These are phyloP conservation scores for Alternaria dauci DNA, from an alignment of 2,329 filamentous ascomycete genomes.

Conservation along the genomic window DNA sequence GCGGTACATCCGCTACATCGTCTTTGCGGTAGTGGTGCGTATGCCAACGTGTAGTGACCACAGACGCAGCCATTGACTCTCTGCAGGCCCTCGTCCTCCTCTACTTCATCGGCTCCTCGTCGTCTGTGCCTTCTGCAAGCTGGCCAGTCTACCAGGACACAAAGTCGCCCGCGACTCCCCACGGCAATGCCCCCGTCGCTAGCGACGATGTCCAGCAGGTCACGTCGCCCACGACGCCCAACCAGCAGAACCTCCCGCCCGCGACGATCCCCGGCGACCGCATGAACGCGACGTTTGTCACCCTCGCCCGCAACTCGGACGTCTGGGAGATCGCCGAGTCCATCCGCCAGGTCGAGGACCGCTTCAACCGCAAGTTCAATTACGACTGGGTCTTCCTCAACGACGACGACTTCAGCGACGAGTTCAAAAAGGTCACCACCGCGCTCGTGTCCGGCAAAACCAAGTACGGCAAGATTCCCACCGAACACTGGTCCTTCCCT, in stretches of 20 bases:
- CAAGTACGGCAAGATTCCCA: conserved; percentile 86
- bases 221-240: conserved; percentile 45
- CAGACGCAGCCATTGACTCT: conserved; percentile 19
- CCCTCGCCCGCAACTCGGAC: conserved; percentile 89
- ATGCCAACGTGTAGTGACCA: not conserved
- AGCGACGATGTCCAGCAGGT: conserved; percentile 15
- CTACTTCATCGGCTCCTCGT: conserved; percentile 80
- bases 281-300: conserved; percentile 98
- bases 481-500: conserved; percentile 97
- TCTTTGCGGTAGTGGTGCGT: conserved; percentile 82
- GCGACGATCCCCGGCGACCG: conserved; percentile 70
- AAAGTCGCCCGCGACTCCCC: conserved; percentile 24
- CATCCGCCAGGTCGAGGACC: conserved; percentile 95
- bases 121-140: conserved; percentile 51
- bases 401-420: conserved; percentile 90
- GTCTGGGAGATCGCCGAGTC: conserved; percentile 97
- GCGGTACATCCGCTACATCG: conserved; percentile 75
- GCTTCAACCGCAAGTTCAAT: conserved; percentile 95
- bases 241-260: conserved; percentile 45
- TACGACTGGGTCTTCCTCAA: conserved; percentile 99
- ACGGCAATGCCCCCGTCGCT: conserved; percentile 22
- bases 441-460: conserved; percentile 93
- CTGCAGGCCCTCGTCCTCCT: conserved; percentile 71
- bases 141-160: conserved; percentile 45
- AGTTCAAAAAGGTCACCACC: conserved; percentile 90